A percentile compares a stretch with the other conserved stretches of the same genome.
These are phyloP conservation scores for Epichloe festucae DNA, from an alignment of 2,329 filamentous ascomycete genomes.

Conservation along the genomic window DNA sequence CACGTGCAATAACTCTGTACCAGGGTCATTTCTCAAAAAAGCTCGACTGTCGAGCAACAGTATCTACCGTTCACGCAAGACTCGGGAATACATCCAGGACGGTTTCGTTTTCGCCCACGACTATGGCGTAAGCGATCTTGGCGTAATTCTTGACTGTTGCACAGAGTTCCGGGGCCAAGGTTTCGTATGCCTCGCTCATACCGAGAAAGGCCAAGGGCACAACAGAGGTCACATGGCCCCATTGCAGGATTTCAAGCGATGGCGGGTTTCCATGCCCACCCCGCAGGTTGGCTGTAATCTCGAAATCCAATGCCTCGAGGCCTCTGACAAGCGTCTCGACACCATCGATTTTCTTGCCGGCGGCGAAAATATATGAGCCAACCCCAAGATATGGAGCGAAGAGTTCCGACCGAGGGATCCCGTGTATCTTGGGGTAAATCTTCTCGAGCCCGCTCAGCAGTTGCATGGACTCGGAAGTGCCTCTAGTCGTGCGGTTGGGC, in stretches of 20 bases:
- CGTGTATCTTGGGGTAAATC: neutral
- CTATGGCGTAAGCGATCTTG: constrained; percentile 12
- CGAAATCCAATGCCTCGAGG: neutral
- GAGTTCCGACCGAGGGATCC: neutral
- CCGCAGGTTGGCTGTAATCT: neutral
- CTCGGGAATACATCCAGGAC: constrained; percentile 1
- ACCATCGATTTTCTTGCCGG: neutral
- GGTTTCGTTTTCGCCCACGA: constrained; percentile 12
- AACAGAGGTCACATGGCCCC: neutral
- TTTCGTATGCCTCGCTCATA: neutral
- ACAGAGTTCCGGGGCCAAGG: constrained; percentile 2
- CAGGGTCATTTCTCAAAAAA: too few species aligned
- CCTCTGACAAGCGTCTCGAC: neutral
- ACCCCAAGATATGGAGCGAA: neutral
- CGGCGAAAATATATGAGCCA: neutral
- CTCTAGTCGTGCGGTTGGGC: neutral
- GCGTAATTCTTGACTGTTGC: constrained; percentile 10
- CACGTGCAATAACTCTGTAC: too few species aligned
- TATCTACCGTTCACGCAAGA: neutral
- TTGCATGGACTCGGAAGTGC: neutral
- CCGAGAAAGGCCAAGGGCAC: neutral
- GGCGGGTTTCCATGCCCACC: neutral
- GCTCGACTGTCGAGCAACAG: too few species aligned
- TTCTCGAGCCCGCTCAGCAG: neutral
- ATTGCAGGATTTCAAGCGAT: neutral